phyloP scores from a whole-genome alignment of 371 early-diverging fungal genomes.

The Syncephalis plumigaleata region DNA sequence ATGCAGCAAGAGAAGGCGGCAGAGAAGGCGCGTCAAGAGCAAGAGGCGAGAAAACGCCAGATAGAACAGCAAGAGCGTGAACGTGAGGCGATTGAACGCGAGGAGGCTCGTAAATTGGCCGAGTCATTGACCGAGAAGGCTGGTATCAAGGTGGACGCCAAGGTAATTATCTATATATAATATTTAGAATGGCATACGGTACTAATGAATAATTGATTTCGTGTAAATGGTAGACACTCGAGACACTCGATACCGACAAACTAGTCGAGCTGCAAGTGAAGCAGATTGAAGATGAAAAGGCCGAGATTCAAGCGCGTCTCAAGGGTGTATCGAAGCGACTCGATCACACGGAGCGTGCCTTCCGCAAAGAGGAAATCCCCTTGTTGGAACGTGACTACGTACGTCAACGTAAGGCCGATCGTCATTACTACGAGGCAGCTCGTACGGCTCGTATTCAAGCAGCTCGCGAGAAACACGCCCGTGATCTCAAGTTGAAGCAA shows the following conservation, averaged over 20 bases:
- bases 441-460: slow-evolving; percentile 44
- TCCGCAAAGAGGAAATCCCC: slow-evolving; percentile 84
- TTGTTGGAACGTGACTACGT: slow-evolving; percentile 82
- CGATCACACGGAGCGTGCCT: slow-evolving; percentile 95
- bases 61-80: slow-evolving; percentile 59
- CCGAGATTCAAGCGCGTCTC: slow-evolving; percentile 54
- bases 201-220: not conserved
- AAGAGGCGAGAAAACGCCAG: slow-evolving; percentile 73
- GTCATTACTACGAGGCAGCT: slow-evolving; percentile 57
- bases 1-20: slow-evolving; percentile 68
- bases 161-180: slow-evolving; percentile 1
- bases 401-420: slow-evolving; percentile 69
- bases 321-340: slow-evolving; percentile 56
- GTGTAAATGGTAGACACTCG: slow-evolving; percentile 20
- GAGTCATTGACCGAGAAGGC: slow-evolving; percentile 69
- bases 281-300: slow-evolving; percentile 79
- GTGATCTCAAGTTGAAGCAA: slow-evolving; percentile 53
- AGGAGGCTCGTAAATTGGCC: slow-evolving; percentile 75
- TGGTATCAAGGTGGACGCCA: slow-evolving; percentile 56
- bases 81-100: slow-evolving; percentile 62
- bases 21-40: slow-evolving; percentile 67
- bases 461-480: slow-evolving; percentile 42
- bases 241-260: slow-evolving; percentile 62
- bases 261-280: slow-evolving; percentile 74
- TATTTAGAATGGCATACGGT: not conserved